A percentile compares a stretch with the other conserved stretches of the same genome.
phyloP scores from a whole-genome alignment of 2,329 filamentous ascomycete species.

The Trichoderma sp. region DNA sequence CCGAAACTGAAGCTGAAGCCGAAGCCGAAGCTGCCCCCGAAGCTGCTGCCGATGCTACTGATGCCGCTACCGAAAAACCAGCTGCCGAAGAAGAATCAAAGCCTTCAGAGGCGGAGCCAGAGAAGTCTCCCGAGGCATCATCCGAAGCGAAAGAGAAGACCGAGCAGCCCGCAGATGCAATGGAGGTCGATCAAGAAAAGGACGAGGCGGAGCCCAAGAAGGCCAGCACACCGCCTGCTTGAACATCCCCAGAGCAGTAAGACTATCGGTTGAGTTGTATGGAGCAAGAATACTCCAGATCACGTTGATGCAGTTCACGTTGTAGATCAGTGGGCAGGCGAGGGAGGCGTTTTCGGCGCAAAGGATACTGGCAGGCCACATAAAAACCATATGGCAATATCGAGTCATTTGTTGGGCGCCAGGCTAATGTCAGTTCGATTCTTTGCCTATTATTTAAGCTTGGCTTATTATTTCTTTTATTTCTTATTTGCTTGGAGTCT shows the following conservation, averaged over 20 bases:
- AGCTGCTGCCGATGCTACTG: not conserved
- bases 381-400: not conserved
- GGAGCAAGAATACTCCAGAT: not conserved
- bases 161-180: slow-evolving; percentile 35
- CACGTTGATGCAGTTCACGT: slow-evolving; percentile 7
- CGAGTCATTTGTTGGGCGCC: not conserved
- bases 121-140: slow-evolving; percentile 34
- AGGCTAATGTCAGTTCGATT: not conserved
- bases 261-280: not conserved
- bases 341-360: slow-evolving; percentile 23
- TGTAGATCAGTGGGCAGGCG: slow-evolving; percentile 22
- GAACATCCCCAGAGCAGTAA: not conserved
- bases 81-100: slow-evolving; percentile 25
- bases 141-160: slow-evolving; percentile 30
- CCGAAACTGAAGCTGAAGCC: not conserved
- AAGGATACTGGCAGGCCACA: slow-evolving; percentile 13
- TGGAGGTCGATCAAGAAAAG: slow-evolving; percentile 43
- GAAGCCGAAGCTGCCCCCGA: not conserved
- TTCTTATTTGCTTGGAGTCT: slow-evolving; percentile 20
- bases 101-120: slow-evolving; percentile 29
- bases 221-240: slow-evolving; percentile 25
- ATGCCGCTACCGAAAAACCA: not conserved
- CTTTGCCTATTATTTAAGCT: not conserved
- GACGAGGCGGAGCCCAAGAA: slow-evolving; percentile 35
- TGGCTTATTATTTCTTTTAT: slow-evolving; percentile 1